Conservation (phyloP, 2,329 filamentous ascomycete genomes). For the Massarina eburnea region DNA sequence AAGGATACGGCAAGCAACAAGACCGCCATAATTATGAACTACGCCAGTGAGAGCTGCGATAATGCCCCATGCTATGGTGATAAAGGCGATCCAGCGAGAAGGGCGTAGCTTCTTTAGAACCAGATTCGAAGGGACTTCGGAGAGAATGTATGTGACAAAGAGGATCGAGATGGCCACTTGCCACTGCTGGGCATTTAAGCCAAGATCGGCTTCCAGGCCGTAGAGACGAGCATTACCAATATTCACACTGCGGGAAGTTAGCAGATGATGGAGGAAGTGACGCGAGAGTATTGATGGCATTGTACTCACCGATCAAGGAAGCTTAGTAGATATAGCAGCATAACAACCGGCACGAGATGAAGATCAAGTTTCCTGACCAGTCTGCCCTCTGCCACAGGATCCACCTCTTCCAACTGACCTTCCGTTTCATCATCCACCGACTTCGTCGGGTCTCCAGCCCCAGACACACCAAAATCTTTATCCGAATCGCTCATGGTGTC, state of each 20-base stretch:
- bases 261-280: background rate
- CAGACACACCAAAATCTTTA: conserved; percentile 20
- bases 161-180: conserved; percentile 56
- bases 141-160: conserved; percentile 50
- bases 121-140: conserved; percentile 49
- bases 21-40: conserved; percentile 63
- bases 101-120: conserved; percentile 50
- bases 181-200: conserved; percentile 65
- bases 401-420: conserved; percentile 33
- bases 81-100: conserved; percentile 59
- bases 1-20: conserved; percentile 69
- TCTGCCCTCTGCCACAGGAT: conserved; percentile 52
- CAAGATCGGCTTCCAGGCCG: conserved; percentile 63
- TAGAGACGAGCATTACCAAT: conserved; percentile 71
- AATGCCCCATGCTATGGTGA: conserved; percentile 59
- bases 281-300: background rate
- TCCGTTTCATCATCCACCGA: conserved; percentile 29
- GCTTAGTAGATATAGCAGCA: conserved; percentile 71
- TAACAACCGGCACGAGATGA: conserved; percentile 66
- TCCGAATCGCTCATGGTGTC: conserved; percentile 31
- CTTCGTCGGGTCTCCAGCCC: conserved; percentile 12
- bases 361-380: conserved; percentile 67
- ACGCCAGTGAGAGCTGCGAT: conserved; percentile 71
- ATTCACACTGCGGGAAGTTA: conserved; percentile 54
- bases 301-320: conserved; percentile 68